Evolutionary conservation across 2,329 filamentous ascomycete genomes (phyloP), one percentile per base, ranked within the genome.

Genomic region (Alternaria angustiovoidea): DNA sequence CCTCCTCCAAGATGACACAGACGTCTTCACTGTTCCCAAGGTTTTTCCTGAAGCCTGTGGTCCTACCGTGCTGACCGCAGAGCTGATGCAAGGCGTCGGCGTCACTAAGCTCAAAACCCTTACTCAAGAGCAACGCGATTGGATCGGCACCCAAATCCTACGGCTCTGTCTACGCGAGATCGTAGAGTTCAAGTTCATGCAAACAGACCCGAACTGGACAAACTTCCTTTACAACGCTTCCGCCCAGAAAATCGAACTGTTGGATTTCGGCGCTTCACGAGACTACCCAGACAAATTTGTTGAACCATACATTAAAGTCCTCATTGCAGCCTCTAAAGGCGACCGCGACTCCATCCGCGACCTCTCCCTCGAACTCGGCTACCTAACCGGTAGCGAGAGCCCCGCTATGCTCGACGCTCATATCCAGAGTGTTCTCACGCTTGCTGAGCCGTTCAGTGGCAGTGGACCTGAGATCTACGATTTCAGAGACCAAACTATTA

Each of bases 171-270:
- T 98, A 39, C 90, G 94, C 59, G 95, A 98, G 81, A 94, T 98
- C 69, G 90, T 90, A 65, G 93, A 97, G 79, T 98, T 97, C 86
- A 89, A 86, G 62, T 98, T 96, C 82, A 99, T 99, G 95, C 95
- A 99, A 81, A 99, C 95, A 5, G 95, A 99, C 75, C 95, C 95
- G 41, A 99, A 99, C 83, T 99, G 95, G 95, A 98, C 94, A 34
- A 99, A 99, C 80, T 99, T 99, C 79, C 85, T 98, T 20, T 99
- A 93, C 84, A 95, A 98, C 71, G 82, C 88, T 1, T 70, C 82
- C 20, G 88, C 85, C 4, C 82, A 88, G 70, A 91, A 88, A 73
- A 89, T 99, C 14, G 94, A 97, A 78, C 87, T 99, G 1, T 88
- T 99, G 53, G 96, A 99, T 80, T 99, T 99, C 78, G 95, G 95